phyloP scores from a whole-genome alignment of 2,329 filamentous ascomycete genomes.

The Aspergillus sclerotialis region DNA sequence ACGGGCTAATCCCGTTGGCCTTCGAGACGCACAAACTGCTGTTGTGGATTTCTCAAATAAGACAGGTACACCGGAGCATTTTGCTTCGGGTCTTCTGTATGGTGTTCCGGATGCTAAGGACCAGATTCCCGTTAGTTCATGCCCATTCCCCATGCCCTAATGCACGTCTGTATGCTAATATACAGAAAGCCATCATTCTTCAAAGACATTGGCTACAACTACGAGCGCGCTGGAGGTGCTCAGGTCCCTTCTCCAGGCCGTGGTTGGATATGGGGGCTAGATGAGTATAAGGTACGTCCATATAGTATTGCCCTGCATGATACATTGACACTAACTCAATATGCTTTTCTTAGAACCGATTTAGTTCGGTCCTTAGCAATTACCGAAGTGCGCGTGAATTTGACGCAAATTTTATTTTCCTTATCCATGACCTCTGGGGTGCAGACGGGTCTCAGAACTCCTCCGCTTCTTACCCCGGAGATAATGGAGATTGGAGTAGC shows the following conservation, averaged over 20 bases:
- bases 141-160: background rate
- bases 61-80: background rate
- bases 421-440: slow-evolving; percentile 7
- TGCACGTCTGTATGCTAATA: background rate
- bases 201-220: slow-evolving; percentile 6
- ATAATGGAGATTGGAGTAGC: slow-evolving; percentile 3
- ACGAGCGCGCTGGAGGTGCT: slow-evolving; percentile 7
- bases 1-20: background rate
- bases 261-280: slow-evolving; percentile 33
- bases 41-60: background rate
- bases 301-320: too few relatives aligned
- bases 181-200: background rate
- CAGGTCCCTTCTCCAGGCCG: slow-evolving; percentile 14
- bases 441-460: slow-evolving; percentile 3
- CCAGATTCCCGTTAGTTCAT: background rate
- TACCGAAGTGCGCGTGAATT: slow-evolving; percentile 1
- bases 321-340: too few relatives aligned
- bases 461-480: slow-evolving; percentile 3
- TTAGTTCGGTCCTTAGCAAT: background rate
- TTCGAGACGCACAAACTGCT: background rate
- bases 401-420: slow-evolving; percentile 3
- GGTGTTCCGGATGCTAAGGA: background rate
- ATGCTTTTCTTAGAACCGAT: slow-evolving; percentile 1
- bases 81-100: slow-evolving; percentile 1
- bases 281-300: slow-evolving; percentile 12